Conservation (phyloP, 352 stramenopile species). For the Phytophthora uliginosa region DNA sequence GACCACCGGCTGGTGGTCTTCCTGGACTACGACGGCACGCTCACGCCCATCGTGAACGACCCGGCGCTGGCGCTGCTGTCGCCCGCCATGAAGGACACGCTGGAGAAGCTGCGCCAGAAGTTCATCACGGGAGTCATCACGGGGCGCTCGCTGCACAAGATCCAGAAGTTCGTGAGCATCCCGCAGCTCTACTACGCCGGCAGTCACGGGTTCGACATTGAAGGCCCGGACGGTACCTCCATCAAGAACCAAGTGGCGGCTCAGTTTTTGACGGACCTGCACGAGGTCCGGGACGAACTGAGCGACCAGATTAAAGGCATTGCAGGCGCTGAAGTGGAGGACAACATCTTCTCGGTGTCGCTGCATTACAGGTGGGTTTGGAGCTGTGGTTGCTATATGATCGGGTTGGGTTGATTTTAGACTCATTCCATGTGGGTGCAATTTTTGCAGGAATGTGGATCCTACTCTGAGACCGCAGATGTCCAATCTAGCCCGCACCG, state of each 20-base stretch:
- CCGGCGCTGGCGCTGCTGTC: constrained; percentile 78
- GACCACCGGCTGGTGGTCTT: constrained; percentile 84
- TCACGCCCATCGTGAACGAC: constrained; percentile 93
- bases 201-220: constrained; percentile 93
- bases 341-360: constrained; percentile 93
- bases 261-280: constrained; percentile 78
- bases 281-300: constrained; percentile 66
- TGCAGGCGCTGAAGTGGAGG: constrained; percentile 81
- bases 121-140: constrained; percentile 92
- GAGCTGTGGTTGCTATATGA: not conserved
- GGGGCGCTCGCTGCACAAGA: constrained; percentile 89
- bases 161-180: constrained; percentile 91
- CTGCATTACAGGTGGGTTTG: constrained; percentile 86
- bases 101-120: constrained; percentile 80
- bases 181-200: constrained; percentile 91
- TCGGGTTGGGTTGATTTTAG: not conserved
- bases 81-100: constrained; percentile 69
- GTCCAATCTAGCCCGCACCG: constrained; percentile 49
- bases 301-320: constrained; percentile 54
- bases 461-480: constrained; percentile 48
- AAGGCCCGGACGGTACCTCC: constrained; percentile 73
- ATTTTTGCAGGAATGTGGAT: constrained; percentile 67
- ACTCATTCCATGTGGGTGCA: constrained; percentile 4
- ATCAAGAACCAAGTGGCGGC: constrained; percentile 90
- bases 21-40: constrained; percentile 92